A percentile compares a stretch with the other conserved stretches of the same genome.
phyloP scores from a whole-genome alignment of 495 filamentous ascomycete genomes.

The Penicillium macrosclerotiorum region DNA sequence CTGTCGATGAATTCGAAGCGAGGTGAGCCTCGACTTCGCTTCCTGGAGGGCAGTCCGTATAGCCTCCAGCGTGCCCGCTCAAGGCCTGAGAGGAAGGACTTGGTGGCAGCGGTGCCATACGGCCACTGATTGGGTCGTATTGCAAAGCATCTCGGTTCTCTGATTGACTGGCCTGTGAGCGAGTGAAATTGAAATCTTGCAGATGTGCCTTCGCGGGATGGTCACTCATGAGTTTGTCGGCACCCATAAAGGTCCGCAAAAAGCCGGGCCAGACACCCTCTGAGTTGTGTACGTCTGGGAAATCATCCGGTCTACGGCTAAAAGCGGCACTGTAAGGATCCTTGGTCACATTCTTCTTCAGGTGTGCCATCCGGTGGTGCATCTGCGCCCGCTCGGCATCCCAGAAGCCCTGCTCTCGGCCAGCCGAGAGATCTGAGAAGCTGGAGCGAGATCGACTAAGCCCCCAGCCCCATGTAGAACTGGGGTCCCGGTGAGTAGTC shows the following conservation, averaged over 20 bases:
- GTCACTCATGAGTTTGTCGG: constrained; percentile 6
- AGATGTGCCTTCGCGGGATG: constrained; percentile 10
- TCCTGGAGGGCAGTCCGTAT: constrained; percentile 15
- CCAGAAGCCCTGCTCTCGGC: constrained; percentile 16
- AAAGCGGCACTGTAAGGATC: constrained; percentile 46
- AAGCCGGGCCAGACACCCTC: constrained; percentile 26
- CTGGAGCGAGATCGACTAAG: constrained; percentile 11
- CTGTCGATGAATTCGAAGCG: constrained; percentile 1
- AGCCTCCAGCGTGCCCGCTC: too few relatives aligned
- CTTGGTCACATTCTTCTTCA: constrained; percentile 35
- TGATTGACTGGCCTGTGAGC: neutral
- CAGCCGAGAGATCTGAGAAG: constrained; percentile 11
- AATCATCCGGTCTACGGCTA: constrained; percentile 31
- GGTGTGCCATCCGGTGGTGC: constrained; percentile 26
- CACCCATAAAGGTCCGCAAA: constrained; percentile 26
- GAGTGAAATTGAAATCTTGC: constrained; percentile 10
- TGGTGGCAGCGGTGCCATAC: constrained; percentile 31
- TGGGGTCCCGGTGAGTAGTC: constrained; percentile 3
- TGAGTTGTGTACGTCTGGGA: constrained; percentile 7
- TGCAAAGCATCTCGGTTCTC: constrained; percentile 8
- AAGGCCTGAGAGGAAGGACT: neutral
- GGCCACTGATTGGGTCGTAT: constrained; percentile 42
- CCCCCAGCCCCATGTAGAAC: constrained; percentile 7
- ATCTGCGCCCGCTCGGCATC: constrained; percentile 16
- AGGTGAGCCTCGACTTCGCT: constrained; percentile 13